phyloP scores from a whole-genome alignment of 2,329 filamentous ascomycete genomes.

The Botrytis deweyae region DNA sequence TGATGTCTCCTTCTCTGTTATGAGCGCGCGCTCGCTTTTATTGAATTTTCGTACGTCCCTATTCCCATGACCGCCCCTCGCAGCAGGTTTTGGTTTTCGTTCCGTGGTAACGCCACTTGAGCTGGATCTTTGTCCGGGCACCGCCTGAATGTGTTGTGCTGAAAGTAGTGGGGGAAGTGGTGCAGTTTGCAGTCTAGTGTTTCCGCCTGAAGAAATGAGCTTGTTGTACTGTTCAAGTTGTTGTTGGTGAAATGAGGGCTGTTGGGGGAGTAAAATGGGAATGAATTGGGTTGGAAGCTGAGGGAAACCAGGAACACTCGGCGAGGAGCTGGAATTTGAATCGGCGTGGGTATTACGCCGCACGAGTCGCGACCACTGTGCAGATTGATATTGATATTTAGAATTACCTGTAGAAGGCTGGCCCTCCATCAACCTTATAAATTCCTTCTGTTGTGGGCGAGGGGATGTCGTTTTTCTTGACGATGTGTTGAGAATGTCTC shows the following conservation, averaged over 20 bases:
- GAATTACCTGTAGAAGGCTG: constrained; percentile 37
- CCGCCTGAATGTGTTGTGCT: constrained; percentile 55
- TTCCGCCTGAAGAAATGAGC: constrained; percentile 54
- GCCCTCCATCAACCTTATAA: constrained; percentile 41
- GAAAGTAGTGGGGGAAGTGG: constrained; percentile 57
- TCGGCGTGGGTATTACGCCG: constrained; percentile 39
- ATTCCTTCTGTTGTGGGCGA: constrained; percentile 28
- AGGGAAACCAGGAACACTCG: constrained; percentile 34
- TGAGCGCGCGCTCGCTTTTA: constrained; percentile 61
- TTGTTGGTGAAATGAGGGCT: constrained; percentile 58
- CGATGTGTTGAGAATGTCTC: neutral
- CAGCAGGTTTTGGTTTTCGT: constrained; percentile 50
- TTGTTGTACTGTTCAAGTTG: constrained; percentile 66
- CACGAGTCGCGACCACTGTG: constrained; percentile 41
- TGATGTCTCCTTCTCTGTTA: constrained; percentile 55
- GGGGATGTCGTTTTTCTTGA: constrained; percentile 4
- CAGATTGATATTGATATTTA: constrained; percentile 41
- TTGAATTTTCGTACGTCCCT: constrained; percentile 55
- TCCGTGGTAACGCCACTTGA: constrained; percentile 47
- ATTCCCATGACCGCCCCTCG: constrained; percentile 54
- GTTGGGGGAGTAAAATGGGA: constrained; percentile 58
- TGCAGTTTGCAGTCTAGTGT: constrained; percentile 54
- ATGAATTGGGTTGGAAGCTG: constrained; percentile 50
- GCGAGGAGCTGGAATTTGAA: constrained; percentile 28
- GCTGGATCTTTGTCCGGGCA: constrained; percentile 51